Evolutionary conservation across 2,329 filamentous ascomycete species (phyloP).

Genomic region (Fusarium goolgardi): DNA sequence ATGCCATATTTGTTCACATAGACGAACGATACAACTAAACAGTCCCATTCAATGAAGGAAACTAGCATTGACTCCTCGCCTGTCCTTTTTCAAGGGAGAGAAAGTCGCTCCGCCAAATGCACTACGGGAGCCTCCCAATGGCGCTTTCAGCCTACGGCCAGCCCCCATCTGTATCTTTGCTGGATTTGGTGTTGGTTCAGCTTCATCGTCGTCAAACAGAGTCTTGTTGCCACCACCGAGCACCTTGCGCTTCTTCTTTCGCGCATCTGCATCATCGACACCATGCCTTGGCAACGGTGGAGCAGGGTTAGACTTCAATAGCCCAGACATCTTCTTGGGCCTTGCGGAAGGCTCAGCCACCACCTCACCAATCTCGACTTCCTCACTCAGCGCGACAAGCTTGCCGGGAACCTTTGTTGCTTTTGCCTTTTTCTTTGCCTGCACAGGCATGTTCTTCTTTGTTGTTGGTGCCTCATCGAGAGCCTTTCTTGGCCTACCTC

Average conservation of each 20-base stretch:
- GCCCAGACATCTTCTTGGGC: constrained; percentile 24
- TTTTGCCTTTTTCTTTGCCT: constrained; percentile 52
- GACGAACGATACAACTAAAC: neutral
- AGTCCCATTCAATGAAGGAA: constrained; percentile 60
- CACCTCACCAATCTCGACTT: constrained; percentile 48
- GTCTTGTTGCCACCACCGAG: constrained; percentile 71
- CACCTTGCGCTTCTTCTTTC: constrained; percentile 80
- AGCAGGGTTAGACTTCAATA: constrained; percentile 24
- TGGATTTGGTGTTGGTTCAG: constrained; percentile 54
- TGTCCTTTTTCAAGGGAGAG: constrained; percentile 78
- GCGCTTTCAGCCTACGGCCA: constrained; percentile 50
- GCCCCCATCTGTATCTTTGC: constrained; percentile 50
- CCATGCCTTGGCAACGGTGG: constrained; percentile 17
- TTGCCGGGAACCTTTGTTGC: constrained; percentile 35
- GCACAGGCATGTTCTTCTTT: constrained; percentile 59
- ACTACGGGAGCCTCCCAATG: constrained; percentile 56
- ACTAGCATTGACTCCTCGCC: constrained; percentile 70
- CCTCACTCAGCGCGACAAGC: constrained; percentile 57
- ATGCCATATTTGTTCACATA: constrained; percentile 19
- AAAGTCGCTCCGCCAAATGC: constrained; percentile 67
- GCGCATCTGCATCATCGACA: constrained; percentile 55
- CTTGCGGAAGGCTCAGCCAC: constrained; percentile 46
- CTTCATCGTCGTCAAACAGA: constrained; percentile 78
- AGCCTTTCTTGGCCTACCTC: constrained; percentile 59
- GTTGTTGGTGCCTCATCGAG: constrained; percentile 59